A percentile compares a stretch with the other conserved stretches of the same genome.
These are phyloP conservation scores for Dalbergia cultrata DNA, from an alignment of 306 rosid genomes.

Conservation along the genomic window DNA sequence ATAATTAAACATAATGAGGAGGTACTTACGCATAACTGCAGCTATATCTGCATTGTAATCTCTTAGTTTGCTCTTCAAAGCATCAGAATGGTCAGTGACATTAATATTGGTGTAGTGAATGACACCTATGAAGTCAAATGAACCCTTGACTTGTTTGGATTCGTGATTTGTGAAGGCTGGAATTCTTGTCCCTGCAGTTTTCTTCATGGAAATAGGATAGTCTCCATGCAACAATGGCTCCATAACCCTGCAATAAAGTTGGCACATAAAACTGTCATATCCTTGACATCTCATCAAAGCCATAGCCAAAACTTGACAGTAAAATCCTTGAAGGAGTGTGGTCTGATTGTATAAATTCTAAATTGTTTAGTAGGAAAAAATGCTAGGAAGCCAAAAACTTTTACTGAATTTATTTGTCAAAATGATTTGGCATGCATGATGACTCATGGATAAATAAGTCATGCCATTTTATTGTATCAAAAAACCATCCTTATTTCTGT, in stretches of 20 bases:
- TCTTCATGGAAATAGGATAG: slow-evolving; percentile 70
- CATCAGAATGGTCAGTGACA: slow-evolving; percentile 50
- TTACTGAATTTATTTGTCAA: background rate
- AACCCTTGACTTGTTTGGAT: slow-evolving; percentile 62
- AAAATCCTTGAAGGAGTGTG: background rate
- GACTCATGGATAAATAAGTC: background rate
- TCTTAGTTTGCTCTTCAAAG: slow-evolving; percentile 46
- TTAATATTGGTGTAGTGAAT: slow-evolving; percentile 42
- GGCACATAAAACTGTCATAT: background rate
- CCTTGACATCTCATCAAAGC: background rate
- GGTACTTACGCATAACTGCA: slow-evolving; percentile 35
- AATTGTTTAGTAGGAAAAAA: no score
- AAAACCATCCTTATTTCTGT: no score
- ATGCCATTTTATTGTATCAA: no score
- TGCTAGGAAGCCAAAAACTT: background rate
- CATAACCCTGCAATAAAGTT: slow-evolving; percentile 58
- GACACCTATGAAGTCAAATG: slow-evolving; percentile 72
- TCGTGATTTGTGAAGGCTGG: slow-evolving; percentile 61
- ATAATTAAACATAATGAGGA: background rate
- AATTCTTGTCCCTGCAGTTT: slow-evolving; percentile 62
- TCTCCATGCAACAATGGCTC: slow-evolving; percentile 76
- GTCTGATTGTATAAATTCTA: background rate
- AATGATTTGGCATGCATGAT: background rate
- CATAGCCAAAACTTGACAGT: background rate
- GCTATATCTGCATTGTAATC: slow-evolving; percentile 54